Evolutionary conservation across 1,284 basidiomycete species (phyloP).

Genomic region (Apiotrichum veenhuisii): DNA sequence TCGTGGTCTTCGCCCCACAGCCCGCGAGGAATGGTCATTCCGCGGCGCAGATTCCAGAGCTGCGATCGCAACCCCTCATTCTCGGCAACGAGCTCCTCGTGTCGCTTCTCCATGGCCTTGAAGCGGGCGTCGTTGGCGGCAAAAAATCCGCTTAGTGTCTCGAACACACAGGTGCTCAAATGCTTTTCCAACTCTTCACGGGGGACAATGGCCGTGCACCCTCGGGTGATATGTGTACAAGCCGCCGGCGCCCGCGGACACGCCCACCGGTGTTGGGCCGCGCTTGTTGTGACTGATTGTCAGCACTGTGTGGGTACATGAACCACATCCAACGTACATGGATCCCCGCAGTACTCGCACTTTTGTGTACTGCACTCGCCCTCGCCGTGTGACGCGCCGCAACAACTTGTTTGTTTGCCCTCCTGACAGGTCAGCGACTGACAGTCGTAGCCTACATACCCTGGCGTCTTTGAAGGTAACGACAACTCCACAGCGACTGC

Average conservation of each 20-base stretch:
- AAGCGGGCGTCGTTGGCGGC: constrained; percentile 53
- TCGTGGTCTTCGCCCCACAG: not conserved
- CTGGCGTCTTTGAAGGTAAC: constrained; percentile 29
- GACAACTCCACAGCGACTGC: constrained; percentile 28
- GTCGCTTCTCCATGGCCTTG: constrained; percentile 46
- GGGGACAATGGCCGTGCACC: constrained; percentile 58
- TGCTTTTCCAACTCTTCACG: constrained; percentile 54
- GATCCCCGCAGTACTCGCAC: constrained; percentile 20
- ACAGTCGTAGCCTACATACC: constrained; percentile 11
- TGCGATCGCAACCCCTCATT: constrained; percentile 61
- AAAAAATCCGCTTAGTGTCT: constrained; percentile 62
- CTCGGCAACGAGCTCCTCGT: constrained; percentile 58
- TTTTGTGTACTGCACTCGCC: not conserved
- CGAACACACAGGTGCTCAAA: constrained; percentile 58
- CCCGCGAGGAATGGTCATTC: not conserved
- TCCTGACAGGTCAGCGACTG: not conserved
- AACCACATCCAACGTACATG: not conserved
- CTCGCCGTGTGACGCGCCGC: not conserved
- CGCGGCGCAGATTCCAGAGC: constrained; percentile 48
- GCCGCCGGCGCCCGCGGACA: constrained; percentile 47
- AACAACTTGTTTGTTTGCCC: constrained; percentile 4
- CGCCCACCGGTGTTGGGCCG: constrained; percentile 28
- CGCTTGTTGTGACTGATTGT: not conserved
- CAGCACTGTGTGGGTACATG: not conserved
- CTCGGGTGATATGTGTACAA: constrained; percentile 56